Conservation (phyloP, 768 basidiomycete genomes). For the Melanogaster broomeanus region DNA sequence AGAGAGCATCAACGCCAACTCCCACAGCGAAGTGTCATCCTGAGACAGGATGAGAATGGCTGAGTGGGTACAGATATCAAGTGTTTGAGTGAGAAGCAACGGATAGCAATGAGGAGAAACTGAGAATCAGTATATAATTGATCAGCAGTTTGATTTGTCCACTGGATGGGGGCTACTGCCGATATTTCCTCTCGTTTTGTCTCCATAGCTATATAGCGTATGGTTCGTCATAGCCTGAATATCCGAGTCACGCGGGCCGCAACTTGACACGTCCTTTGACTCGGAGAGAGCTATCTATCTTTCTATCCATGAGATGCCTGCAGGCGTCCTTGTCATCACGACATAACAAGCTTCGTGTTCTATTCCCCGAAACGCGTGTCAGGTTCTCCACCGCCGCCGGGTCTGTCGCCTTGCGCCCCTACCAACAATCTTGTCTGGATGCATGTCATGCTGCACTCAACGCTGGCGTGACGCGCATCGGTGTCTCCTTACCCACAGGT, state of each 20-base stretch:
- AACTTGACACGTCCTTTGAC: neutral
- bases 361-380: slow-evolving; percentile 5
- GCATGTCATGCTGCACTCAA: slow-evolving; percentile 74
- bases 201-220: no score
- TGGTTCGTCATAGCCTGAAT: no score
- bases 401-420: slow-evolving; percentile 67
- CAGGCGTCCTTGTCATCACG: neutral
- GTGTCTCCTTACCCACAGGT: slow-evolving; percentile 84
- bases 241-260: no score
- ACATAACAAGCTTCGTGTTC: neutral
- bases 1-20: slow-evolving; percentile 2
- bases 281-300: neutral
- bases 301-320: slow-evolving; percentile 14
- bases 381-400: slow-evolving; percentile 1
- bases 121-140: no score
- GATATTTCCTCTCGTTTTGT: no score
- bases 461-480: slow-evolving; percentile 71
- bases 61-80: no score
- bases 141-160: no score
- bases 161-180: no score
- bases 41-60: neutral
- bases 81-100: no score
- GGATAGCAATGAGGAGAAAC: no score
- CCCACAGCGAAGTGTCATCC: neutral
- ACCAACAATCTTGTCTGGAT: slow-evolving; percentile 80